These are phyloP conservation scores for Epichloe glyceriae DNA, from an alignment of 2,329 filamentous ascomycete genomes.

Conservation along the genomic window DNA sequence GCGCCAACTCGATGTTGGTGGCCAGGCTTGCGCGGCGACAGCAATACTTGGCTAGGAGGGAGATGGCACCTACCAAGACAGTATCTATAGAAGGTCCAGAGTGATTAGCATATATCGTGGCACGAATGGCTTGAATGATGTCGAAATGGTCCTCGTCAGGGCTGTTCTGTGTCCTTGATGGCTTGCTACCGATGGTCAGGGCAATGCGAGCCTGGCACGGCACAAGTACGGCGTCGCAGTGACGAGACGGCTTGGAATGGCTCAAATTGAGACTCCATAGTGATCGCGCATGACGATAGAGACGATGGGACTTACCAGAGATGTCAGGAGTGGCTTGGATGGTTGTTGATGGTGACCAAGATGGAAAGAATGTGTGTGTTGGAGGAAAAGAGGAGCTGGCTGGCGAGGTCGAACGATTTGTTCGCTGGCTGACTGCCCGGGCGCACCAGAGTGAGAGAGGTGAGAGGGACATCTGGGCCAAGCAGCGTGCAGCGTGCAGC, in stretches of 20 bases:
- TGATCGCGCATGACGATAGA: conserved; percentile 25
- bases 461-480: neutral
- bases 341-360: conserved; percentile 22
- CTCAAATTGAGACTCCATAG: conserved; percentile 14
- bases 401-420: conserved; percentile 28
- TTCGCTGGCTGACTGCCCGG: conserved; percentile 17
- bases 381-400: conserved; percentile 30
- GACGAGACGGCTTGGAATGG: conserved; percentile 11
- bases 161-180: neutral
- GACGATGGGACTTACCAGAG: conserved; percentile 25
- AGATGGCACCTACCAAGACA: neutral
- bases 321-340: conserved; percentile 18
- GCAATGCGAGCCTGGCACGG: neutral
- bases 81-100: neutral
- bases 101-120: conserved; percentile 2
- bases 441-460: neutral
- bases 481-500: neutral
- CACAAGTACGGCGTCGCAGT: conserved; percentile 8
- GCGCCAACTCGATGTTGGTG: conserved; percentile 18
- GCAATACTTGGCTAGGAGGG: conserved; percentile 11
- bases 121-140: neutral
- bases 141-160: neutral
- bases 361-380: conserved; percentile 26
- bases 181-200: conserved; percentile 1
- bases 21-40: conserved; percentile 19